Evolutionary conservation across 192 early-diverging fungal species (phyloP).

Genomic region (Piromyces finnis): DNA sequence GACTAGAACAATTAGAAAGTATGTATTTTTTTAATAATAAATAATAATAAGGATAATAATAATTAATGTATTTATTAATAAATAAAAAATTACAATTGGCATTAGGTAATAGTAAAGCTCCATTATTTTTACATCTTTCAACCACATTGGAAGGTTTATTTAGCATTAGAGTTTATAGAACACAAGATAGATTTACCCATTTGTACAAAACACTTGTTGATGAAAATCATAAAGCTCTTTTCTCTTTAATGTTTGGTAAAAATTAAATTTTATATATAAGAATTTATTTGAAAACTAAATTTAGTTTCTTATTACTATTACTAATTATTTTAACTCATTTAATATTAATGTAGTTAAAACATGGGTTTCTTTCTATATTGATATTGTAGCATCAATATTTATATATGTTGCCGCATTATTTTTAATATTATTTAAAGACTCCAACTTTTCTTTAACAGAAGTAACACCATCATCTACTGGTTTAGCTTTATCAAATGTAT

Average conservation of each 20-base stretch:
- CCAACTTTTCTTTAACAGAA: conserved; percentile 3
- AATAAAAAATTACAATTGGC: no score
- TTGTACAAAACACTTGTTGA: conserved; percentile 24
- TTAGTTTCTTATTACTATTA: no score
- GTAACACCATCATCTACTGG: conserved; percentile 21
- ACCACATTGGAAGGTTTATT: conserved; percentile 53
- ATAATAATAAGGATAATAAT: no score
- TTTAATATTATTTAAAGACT: conserved; percentile 17
- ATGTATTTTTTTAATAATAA: no score
- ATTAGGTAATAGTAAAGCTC: conserved; percentile 43
- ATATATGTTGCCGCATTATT: conserved; percentile 42
- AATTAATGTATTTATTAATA: no score
- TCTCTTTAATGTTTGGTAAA: not conserved
- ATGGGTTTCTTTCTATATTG: conserved; percentile 43
- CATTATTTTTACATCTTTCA: conserved; percentile 55
- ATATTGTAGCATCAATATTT: conserved; percentile 41
- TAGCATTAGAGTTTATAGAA: conserved; percentile 45
- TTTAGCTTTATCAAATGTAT: conserved; percentile 41
- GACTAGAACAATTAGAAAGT: not conserved
- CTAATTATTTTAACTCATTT: no score
- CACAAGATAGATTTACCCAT: conserved; percentile 31
- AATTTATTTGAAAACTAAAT: no score
- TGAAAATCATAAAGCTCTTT: not conserved
- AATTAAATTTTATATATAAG: no score
- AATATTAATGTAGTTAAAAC: conserved; percentile 1